Percentiles rank a stretch among this genome's conserved stretches.
Conservation (phyloP, 2,329 filamentous ascomycete species). For the Sporothrix pallida region DNA sequence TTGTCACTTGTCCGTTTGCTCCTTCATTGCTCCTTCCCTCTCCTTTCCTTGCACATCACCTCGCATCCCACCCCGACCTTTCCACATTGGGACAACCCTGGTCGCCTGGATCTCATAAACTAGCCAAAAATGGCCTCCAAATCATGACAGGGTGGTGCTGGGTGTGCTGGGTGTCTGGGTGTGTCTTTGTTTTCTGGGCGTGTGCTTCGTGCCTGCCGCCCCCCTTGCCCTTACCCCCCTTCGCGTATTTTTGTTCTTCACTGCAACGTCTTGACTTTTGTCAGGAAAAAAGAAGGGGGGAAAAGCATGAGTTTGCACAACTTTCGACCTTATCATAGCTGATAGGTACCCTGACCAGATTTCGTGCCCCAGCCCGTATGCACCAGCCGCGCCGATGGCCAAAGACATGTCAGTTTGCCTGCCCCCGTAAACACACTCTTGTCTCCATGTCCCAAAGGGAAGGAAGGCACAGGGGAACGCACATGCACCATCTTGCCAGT, state of each 20-base stretch:
- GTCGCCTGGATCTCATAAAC: conserved; percentile 22
- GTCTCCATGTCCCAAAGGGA: no score
- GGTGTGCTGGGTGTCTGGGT: not conserved
- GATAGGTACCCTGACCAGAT: no score
- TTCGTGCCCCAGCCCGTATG: no score
- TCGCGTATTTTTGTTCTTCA: not conserved
- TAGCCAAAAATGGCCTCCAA: conserved; percentile 19
- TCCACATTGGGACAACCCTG: conserved; percentile 14
- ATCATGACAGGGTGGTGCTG: conserved; percentile 1
- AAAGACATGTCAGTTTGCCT: no score
- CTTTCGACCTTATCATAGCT: no score
- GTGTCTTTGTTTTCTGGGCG: not conserved
- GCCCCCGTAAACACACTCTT: no score
- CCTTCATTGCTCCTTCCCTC: not conserved
- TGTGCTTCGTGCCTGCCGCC: not conserved
- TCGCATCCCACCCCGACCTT: conserved; percentile 14
- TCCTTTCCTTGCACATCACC: not conserved
- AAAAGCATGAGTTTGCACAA: no score
- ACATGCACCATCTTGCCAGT: not conserved
- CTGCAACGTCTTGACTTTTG: not conserved
- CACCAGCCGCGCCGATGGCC: no score
- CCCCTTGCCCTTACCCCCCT: not conserved
- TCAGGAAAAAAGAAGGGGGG: no score
- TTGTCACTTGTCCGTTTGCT: conserved; percentile 6
- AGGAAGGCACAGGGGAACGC: no score